phyloP scores from a whole-genome alignment of 306 rosid genomes.

The Ormosia emarginata region DNA sequence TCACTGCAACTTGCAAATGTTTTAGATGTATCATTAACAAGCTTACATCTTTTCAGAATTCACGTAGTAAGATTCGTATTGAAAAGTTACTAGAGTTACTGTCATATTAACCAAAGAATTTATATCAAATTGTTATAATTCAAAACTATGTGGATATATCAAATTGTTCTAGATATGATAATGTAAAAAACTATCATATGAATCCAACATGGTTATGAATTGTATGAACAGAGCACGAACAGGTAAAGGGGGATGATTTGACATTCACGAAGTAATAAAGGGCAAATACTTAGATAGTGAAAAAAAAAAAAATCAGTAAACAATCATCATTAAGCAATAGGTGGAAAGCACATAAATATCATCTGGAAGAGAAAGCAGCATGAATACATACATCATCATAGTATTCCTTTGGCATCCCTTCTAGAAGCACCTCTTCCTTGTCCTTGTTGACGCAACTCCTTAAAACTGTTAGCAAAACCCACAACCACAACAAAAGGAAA shows the following conservation, averaged over 20 bases:
- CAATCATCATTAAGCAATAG: background rate
- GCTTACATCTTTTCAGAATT: background rate
- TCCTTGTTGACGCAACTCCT: conserved; percentile 51
- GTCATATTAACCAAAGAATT: background rate
- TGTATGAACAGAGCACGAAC: background rate
- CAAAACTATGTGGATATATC: background rate
- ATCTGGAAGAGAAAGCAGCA: background rate
- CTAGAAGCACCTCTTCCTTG: conserved; percentile 59
- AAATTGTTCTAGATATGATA: background rate
- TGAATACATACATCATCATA: conserved; percentile 76
- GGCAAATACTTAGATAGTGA: background rate
- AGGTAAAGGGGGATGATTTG: background rate
- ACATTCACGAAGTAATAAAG: background rate
- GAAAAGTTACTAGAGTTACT: background rate
- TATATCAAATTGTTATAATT: background rate
- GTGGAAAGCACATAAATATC: background rate
- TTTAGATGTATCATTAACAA: background rate
- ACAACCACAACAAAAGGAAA: background rate
- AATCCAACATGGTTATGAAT: background rate
- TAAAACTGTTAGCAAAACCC: conserved; percentile 37
- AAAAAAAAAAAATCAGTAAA: background rate
- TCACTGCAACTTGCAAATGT: background rate
- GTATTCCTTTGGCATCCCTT: conserved; percentile 86
- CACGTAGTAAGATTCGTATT: background rate
- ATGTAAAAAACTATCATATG: background rate